Conservation (phyloP, 2,329 filamentous ascomycete species). For the Neoarthrinium moseri region DNA sequence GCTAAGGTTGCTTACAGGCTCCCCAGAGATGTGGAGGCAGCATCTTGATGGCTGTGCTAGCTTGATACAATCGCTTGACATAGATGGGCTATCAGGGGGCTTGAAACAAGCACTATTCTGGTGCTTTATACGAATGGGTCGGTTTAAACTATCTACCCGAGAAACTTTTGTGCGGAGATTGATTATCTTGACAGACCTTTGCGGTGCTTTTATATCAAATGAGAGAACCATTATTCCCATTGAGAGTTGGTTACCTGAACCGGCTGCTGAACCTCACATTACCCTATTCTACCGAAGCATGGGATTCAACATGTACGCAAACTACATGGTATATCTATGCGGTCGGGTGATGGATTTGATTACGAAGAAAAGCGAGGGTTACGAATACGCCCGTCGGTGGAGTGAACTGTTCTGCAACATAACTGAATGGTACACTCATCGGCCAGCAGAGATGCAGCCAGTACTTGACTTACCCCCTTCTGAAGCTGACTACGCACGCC, state of each 20-base stretch:
- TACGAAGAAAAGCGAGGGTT: constrained; percentile 22
- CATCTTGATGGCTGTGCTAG: constrained; percentile 53
- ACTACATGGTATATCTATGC: constrained; percentile 47
- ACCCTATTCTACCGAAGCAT: constrained; percentile 31
- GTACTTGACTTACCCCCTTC: constrained; percentile 20
- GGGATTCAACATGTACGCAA: constrained; percentile 47
- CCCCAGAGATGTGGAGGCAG: constrained; percentile 47
- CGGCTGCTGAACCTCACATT: constrained; percentile 27
- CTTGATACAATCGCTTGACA: constrained; percentile 46
- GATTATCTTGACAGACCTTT: too few species aligned
- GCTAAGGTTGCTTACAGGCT: not conserved
- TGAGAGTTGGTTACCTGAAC: constrained; percentile 40
- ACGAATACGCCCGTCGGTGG: constrained; percentile 27
- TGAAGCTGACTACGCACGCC: not conserved
- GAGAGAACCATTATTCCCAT: constrained; percentile 48
- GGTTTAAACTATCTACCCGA: too few species aligned
- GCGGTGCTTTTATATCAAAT: constrained; percentile 50
- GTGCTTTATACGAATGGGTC: constrained; percentile 55
- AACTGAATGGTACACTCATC: constrained; percentile 37
- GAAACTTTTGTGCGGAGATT: constrained; percentile 49
- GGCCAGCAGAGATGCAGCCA: constrained; percentile 34
- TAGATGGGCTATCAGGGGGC: constrained; percentile 49
- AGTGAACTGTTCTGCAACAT: constrained; percentile 35
- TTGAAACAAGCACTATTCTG: constrained; percentile 51
- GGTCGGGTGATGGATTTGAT: constrained; percentile 42